Evolutionary conservation across 345 rosid species (phyloP).

Genomic region (Arabis alpina): DNA sequence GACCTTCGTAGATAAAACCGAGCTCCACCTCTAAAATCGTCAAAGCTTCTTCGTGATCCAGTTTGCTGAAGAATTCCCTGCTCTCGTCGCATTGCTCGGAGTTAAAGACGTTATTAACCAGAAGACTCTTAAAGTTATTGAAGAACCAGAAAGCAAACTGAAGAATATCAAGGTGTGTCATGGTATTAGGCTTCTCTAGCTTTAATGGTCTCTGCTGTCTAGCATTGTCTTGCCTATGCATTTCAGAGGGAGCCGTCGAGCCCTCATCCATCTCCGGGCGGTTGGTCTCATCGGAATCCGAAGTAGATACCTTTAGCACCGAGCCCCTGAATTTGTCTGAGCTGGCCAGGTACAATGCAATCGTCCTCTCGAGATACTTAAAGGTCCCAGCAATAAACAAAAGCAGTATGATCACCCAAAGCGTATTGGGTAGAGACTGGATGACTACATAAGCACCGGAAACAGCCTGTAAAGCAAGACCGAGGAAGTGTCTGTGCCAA

Average conservation of each 20-base stretch:
- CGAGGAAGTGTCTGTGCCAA: constrained; percentile 24
- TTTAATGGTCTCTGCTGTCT: no score
- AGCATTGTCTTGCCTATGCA: no score
- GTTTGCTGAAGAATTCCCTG: constrained; percentile 41
- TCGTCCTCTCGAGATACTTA: constrained; percentile 60
- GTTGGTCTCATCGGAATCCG: no score
- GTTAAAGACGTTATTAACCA: constrained; percentile 54
- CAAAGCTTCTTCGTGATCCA: constrained; percentile 42
- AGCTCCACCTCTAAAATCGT: constrained; percentile 58
- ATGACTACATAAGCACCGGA: constrained; percentile 39
- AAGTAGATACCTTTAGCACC: constrained; percentile 1
- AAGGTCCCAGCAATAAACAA: constrained; percentile 49
- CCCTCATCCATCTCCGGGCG: no score
- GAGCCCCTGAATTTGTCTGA: constrained; percentile 52
- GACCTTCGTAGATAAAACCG: constrained; percentile 56
- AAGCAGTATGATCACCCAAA: constrained; percentile 38
- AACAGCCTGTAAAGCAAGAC: background rate
- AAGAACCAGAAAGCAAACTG: constrained; percentile 45
- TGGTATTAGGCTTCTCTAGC: no score
- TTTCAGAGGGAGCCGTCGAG: no score
- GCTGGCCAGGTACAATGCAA: constrained; percentile 54
- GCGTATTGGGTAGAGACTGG: constrained; percentile 35
- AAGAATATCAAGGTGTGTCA: constrained; percentile 24
- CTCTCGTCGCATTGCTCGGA: constrained; percentile 45
- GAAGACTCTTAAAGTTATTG: constrained; percentile 48